Evolutionary conservation across 345 rosid genomes (phyloP), one percentile per base, ranked within the genome.

Genomic region (Linum lewisii): DNA sequence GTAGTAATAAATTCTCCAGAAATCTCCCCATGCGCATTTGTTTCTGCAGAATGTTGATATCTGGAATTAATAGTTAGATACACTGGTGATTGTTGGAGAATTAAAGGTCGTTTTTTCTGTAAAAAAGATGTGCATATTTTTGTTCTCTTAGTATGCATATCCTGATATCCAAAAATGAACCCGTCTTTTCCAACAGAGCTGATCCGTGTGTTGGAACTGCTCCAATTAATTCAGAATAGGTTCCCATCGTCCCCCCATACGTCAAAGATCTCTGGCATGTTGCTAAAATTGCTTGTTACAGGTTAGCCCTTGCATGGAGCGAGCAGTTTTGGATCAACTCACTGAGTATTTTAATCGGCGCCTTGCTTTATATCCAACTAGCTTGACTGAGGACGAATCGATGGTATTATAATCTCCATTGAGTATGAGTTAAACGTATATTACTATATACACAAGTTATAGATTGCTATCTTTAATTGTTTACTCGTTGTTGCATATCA

Each of bases 241-340:
- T 21, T 66, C 65, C 64, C 57, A n/a, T n/a, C n/a, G n/a, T n/a
- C n/a, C n/a, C n/a, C n/a, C n/a, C n/a, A n/a, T n/a, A n/a, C n/a
- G n/a, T n/a, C n/a, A n/a, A 10, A 44, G 49, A 44, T 24, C 59
- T 34, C 32, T 42, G 21, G 54, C 57, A 15, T 51, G 47, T 69
- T 68, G 52, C 37, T 62, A 56, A 59, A 42, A 8, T 42, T 71
- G 56, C 50, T 26, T 66, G 61, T 68, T 51, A 55, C 67, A 92
- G 96, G 87, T 86, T 73, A 92, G 98, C 63, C 81, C 98, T 25
- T 92, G 98, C 74, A 84, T 81, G 88, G 98, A 92, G 72, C 80
- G 82, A 69, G 96, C 96, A 47, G 95, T 84, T 53, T 69, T 92
- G 56, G 90, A 83, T 62, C 98, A 92, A 68, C 95, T 92, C 76